Evolutionary conservation across 202 grass and related monocot species (phyloP), one percentile per base, ranked within the genome.

Genomic region (Dendrocalamus latiflorus): DNA sequence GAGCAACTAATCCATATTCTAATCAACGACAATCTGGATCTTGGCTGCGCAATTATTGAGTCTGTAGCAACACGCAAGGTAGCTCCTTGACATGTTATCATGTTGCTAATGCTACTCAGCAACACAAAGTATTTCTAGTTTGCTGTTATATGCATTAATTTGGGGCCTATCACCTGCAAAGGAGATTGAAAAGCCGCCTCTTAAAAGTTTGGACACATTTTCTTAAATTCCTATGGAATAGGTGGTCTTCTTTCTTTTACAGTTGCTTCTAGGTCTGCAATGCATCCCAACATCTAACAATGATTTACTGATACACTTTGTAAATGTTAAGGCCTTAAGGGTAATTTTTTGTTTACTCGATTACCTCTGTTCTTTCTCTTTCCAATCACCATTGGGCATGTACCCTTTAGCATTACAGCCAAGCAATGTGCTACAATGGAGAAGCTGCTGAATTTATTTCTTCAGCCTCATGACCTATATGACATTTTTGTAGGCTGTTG

Each of bases 21-120:
- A 47, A 85, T 85, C 56, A 93, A 82, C 1, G 93, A 96, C 84
- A 89, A 96, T 89, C 86, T 96, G 68, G 93, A 96, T 91, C 93
- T 93, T 83, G 88, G 90, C 25, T 96, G 93, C 79, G 93, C 90
- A 75, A 75, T 90, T 71, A 96, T 96, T 77, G 93, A 93, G 83
- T 79, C 83, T 60, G 93, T 93, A 48, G 93, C 90, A 24, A 84
- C 81, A 14, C 82, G 88, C 58, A 88, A 96, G 93, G 93, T 96
- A 79, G 4, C 82, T 77, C 42, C 61, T 48, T 87, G 33, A 49
- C 62, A 72, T 75, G 10, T 66, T 76, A 34, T 55, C 45, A 17
- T 85, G 18, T 66, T 17, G 41, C 48, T 71, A 43, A 21, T 42
- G 28, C 74, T 72, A 30, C 68, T 51, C 44, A 78, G 55, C 54